Conservation (phyloP, 768 basidiomycete genomes). For the Lyophyllum atratum region DNA sequence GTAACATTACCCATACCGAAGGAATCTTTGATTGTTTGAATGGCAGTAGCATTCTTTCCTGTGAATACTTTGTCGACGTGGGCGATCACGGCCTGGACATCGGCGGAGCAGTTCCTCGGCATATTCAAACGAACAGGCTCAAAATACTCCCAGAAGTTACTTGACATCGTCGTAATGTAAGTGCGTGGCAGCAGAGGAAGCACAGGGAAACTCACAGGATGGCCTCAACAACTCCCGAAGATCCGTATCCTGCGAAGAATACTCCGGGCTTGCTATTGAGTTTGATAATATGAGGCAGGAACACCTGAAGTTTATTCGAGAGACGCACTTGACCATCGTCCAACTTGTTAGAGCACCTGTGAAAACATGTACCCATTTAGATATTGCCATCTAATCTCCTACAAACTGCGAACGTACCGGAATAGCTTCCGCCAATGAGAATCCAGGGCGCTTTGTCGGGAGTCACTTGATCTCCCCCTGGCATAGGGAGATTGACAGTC, state of each 20-base stretch:
- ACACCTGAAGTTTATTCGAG: background rate
- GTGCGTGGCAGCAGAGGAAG: background rate
- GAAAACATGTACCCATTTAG: too few species aligned
- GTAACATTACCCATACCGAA: constrained; percentile 60
- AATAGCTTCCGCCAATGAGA: constrained; percentile 52
- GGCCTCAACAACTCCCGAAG: constrained; percentile 67
- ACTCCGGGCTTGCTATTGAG: constrained; percentile 54
- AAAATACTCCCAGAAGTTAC: constrained; percentile 71
- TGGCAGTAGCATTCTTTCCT: constrained; percentile 43
- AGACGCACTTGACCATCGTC: constrained; percentile 66
- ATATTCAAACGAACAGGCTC: constrained; percentile 70
- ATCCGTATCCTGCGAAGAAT: constrained; percentile 68
- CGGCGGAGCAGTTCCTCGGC: constrained; percentile 74
- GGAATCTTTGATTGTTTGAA: constrained; percentile 52
- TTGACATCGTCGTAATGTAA: background rate
- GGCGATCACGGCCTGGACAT: constrained; percentile 62
- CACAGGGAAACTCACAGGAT: constrained; percentile 39
- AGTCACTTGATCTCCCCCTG: constrained; percentile 60
- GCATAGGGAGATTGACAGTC: constrained; percentile 68
- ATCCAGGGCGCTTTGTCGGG: constrained; percentile 56
- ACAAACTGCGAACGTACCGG: constrained; percentile 29
- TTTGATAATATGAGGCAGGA: background rate
- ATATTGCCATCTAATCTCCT: background rate
- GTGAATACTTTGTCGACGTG: constrained; percentile 62
- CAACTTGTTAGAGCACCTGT: constrained; percentile 48